Base-by-base conservation (phyloP, 2,329 filamentous ascomycete species). In the Curvularia lunata region DNA sequence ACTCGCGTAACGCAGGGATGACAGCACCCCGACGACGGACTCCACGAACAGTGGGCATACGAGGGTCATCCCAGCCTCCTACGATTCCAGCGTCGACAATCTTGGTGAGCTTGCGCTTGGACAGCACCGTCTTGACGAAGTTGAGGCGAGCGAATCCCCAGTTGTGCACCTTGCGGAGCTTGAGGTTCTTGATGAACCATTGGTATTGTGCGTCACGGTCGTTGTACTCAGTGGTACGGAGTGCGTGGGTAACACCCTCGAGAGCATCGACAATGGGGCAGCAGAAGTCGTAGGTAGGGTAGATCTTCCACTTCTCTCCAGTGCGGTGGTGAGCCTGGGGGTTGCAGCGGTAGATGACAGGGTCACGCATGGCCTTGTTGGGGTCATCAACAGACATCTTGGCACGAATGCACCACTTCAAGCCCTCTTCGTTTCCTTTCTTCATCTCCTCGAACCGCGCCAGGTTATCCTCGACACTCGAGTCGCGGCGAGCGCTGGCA, bases 281-380 rank as follows among this genome's bases (percentile, higher is more conserved):
- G 63, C 90, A 91, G 73, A 94, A 91, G 76, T 95, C 91, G 81
- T 95, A 95, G 63, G 89, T 94, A 32, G 91, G 91, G 78, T 94
- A 94, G 73, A 92, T 89, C 80, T 93, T 94, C 90, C 91, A 94
- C 61, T 83, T 86, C 56, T 82, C 85, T 30, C 91, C 91, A 1
- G 91, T 95, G 66, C 91, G 87, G 80, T 95, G 91, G 77, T 95
- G 90, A 10, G 81, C 76, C 48, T 83, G 74, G 5, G 85, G 83
- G 72, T 96, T 97, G 85, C 92, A 97, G 66, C 95, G 89, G 84
- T 97, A 98, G 77, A 99, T 96, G 78, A 98, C 93, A 12, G 95
- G 95, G 77, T 99, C 95, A 65, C 95, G 86, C 86, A 98, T 88
- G 52, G 95, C 92, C 80, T 96, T 96, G 83, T 99, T 98, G 64